phyloP scores from a whole-genome alignment of 495 filamentous ascomycete species.

The Hypoxylon cercidicola region DNA sequence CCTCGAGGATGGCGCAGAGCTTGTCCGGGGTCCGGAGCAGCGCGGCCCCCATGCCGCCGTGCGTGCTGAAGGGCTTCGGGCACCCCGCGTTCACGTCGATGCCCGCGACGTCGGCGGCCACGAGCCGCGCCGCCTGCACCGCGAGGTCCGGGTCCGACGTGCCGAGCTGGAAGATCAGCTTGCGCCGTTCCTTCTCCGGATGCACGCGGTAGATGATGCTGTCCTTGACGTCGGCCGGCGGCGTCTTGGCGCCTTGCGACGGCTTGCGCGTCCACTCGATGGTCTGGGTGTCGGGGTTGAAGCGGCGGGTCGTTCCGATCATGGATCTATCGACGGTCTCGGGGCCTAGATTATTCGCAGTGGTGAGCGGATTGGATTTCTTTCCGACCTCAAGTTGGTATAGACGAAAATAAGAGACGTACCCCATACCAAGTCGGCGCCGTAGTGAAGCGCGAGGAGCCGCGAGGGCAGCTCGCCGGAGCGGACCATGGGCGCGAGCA shows the following conservation, averaged over 20 bases:
- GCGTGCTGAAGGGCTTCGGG: constrained; percentile 93
- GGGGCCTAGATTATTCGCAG: constrained; percentile 67
- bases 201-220: constrained; percentile 86
- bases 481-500: constrained; percentile 97
- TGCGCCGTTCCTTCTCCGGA: constrained; percentile 73
- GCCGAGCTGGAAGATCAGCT: constrained; percentile 90
- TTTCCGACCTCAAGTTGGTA: too few species aligned
- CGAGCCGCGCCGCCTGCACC: constrained; percentile 81
- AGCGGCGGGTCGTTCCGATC: constrained; percentile 80
- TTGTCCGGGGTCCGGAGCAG: constrained; percentile 83
- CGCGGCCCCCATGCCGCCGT: constrained; percentile 94
- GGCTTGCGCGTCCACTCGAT: constrained; percentile 85
- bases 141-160: constrained; percentile 82
- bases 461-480: constrained; percentile 93
- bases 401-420: constrained; percentile 29
- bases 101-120: constrained; percentile 86
- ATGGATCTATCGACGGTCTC: constrained; percentile 92
- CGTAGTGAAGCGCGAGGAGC: constrained; percentile 88
- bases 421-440: constrained; percentile 97
- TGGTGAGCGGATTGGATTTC: constrained; percentile 4
- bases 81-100: constrained; percentile 98
- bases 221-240: constrained; percentile 61
- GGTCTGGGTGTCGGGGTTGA: constrained; percentile 76
- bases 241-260: constrained; percentile 68
- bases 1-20: constrained; percentile 81